These are phyloP conservation scores for Fragaria nilgerrensis DNA, from an alignment of 306 rosid species.

Conservation along the genomic window DNA sequence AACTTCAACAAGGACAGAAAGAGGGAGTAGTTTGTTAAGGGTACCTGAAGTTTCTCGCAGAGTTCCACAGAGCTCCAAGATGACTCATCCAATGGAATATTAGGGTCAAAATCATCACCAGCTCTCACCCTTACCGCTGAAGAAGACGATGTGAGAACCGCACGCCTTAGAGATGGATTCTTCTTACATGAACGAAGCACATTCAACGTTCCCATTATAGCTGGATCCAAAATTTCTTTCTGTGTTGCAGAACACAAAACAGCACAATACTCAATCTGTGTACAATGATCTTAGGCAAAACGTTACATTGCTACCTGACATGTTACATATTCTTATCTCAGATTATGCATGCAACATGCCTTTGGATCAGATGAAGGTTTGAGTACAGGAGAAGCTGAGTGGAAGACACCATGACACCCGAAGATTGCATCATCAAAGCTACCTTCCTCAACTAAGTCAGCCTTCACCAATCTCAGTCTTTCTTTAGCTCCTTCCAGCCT, in stretches of 20 bases:
- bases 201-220: constrained; percentile 71
- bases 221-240: constrained; percentile 69
- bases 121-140: constrained; percentile 61
- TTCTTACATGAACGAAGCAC: constrained; percentile 68
- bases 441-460: constrained; percentile 65
- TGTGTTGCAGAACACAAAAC: constrained; percentile 12
- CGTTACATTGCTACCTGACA: neutral
- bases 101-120: constrained; percentile 46
- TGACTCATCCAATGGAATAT: constrained; percentile 61
- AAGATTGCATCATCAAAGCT: constrained; percentile 77
- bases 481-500: constrained; percentile 79
- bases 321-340: neutral
- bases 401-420: constrained; percentile 87
- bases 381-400: constrained; percentile 84
- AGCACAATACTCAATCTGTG: neutral
- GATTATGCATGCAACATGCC: constrained; percentile 28
- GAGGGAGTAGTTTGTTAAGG: neutral
- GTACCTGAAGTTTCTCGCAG: constrained; percentile 60
- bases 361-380: constrained; percentile 60
- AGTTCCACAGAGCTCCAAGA: constrained; percentile 67
- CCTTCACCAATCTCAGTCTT: constrained; percentile 64
- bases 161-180: constrained; percentile 55
- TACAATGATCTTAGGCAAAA: neutral
- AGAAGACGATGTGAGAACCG: constrained; percentile 84
- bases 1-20: neutral